Evolutionary conservation across 306 rosid species (phyloP).

Genomic region (Hippophae gyantsensis): DNA sequence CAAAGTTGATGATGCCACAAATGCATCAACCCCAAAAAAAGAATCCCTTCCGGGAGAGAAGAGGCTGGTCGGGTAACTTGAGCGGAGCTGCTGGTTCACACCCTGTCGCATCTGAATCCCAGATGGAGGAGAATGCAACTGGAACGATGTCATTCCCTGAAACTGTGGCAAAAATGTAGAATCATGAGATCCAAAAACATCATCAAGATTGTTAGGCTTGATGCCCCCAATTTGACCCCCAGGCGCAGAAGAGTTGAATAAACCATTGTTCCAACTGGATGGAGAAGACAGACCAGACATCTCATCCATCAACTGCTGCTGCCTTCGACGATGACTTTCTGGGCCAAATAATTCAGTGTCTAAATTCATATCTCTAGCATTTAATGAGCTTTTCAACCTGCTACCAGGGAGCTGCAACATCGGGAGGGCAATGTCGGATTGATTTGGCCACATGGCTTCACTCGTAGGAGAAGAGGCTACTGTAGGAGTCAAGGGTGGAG

Average conservation of each 20-base stretch:
- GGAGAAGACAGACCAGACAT: conserved; percentile 33
- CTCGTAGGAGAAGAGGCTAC: conserved; percentile 40
- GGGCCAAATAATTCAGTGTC: conserved; percentile 34
- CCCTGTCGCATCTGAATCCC: conserved; percentile 38
- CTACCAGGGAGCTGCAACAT: conserved; percentile 43
- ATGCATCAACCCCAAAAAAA: conserved; percentile 26
- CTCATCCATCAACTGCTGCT: conserved; percentile 38
- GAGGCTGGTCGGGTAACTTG: conserved; percentile 30
- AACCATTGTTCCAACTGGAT: conserved; percentile 42
- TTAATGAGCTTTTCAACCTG: conserved; percentile 36
- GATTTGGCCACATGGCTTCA: conserved; percentile 43
- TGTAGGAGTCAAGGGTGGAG: conserved; percentile 43
- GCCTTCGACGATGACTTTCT: conserved; percentile 38
- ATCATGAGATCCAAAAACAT: conserved; percentile 34
- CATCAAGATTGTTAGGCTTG: conserved; percentile 49
- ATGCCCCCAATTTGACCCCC: conserved; percentile 29
- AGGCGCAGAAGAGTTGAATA: conserved; percentile 25
- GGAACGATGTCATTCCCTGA: conserved; percentile 36
- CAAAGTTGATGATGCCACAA: conserved; percentile 27
- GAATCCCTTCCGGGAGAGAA: conserved; percentile 24
- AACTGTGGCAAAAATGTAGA: conserved; percentile 35
- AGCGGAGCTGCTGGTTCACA: conserved; percentile 29
- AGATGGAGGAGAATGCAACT: conserved; percentile 44
- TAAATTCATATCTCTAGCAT: conserved; percentile 36
- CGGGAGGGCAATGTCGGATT: conserved; percentile 30